Evolutionary conservation across 306 rosid species (phyloP).

Genomic region (Vigna radiata): DNA sequence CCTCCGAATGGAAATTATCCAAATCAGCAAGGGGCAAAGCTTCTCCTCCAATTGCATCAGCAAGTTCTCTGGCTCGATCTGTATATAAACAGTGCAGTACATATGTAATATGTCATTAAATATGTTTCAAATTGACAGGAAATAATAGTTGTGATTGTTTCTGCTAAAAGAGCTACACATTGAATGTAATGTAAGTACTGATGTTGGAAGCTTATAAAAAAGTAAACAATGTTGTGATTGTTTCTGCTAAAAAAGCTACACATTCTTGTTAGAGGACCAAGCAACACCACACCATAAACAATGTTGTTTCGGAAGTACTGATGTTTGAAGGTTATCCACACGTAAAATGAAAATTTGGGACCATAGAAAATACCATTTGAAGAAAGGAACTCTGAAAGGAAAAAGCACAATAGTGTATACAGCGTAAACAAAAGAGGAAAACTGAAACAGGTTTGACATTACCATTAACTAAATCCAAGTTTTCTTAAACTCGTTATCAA

Average conservation of each 20-base stretch:
- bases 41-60: slow-evolving; percentile 78
- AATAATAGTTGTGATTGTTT: slow-evolving; percentile 16
- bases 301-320: no score
- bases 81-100: slow-evolving; percentile 26
- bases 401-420: slow-evolving; percentile 17
- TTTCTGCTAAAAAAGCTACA: slow-evolving; percentile 37
- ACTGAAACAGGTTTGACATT: background rate
- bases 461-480: slow-evolving; percentile 9
- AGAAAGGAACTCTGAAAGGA: background rate
- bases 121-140: slow-evolving; percentile 13
- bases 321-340: no score
- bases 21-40: slow-evolving; percentile 82
- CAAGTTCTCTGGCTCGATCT: slow-evolving; percentile 92
- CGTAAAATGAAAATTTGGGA: background rate
- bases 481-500: slow-evolving; percentile 2
- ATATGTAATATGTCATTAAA: slow-evolving; percentile 36
- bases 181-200: no score
- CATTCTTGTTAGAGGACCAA: no score
- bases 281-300: no score
- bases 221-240: background rate
- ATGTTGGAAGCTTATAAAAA: no score
- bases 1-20: slow-evolving; percentile 76
- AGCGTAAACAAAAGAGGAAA: slow-evolving; percentile 23
- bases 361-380: background rate
- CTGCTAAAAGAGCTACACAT: slow-evolving; percentile 30